A percentile compares a stretch with the other conserved stretches of the same genome.
These are phyloP conservation scores for Chlorella sp. DNA, from an alignment of 139 green algal genomes.

Conservation along the genomic window DNA sequence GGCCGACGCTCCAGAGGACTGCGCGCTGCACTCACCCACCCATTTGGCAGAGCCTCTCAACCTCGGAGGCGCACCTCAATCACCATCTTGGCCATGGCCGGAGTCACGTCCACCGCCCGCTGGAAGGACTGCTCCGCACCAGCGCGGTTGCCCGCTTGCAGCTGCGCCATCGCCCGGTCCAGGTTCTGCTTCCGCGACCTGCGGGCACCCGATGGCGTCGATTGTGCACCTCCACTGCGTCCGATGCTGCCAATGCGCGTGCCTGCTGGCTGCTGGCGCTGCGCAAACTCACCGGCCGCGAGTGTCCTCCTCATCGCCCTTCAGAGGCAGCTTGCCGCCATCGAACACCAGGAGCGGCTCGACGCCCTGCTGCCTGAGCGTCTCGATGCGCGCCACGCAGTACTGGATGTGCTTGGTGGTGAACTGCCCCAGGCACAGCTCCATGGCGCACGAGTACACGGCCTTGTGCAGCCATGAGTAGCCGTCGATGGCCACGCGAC, in stretches of 20 bases:
- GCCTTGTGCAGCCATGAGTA: slow-evolving; percentile 94
- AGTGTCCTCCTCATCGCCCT: slow-evolving; percentile 74
- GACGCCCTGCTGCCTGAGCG: slow-evolving; percentile 69
- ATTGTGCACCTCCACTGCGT: too few relatives aligned
- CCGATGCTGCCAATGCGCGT: too few relatives aligned
- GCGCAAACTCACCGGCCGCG: slow-evolving; percentile 16
- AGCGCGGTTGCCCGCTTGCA: slow-evolving; percentile 59
- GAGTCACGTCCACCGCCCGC: slow-evolving; percentile 78
- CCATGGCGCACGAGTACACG: slow-evolving; percentile 77
- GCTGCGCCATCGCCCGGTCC: slow-evolving; percentile 43
- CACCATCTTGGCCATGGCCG: slow-evolving; percentile 69
- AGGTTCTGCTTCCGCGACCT: slow-evolving; percentile 50
- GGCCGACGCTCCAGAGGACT: too few relatives aligned
- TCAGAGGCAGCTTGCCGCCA: slow-evolving; percentile 84
- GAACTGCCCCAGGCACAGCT: slow-evolving; percentile 73
- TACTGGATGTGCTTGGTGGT: slow-evolving; percentile 73
- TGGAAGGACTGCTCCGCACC: slow-evolving; percentile 86
- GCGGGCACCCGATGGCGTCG: slow-evolving; percentile 1
- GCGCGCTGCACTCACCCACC: too few relatives aligned
- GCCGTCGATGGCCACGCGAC: slow-evolving; percentile 84
- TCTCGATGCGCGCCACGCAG: slow-evolving; percentile 76
- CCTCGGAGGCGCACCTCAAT: slow-evolving; percentile 65
- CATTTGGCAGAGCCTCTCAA: too few relatives aligned
- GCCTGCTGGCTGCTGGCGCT: too few relatives aligned
- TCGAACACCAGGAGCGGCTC: slow-evolving; percentile 91